phyloP scores from a whole-genome alignment of 78 protist genomes.

The Dictyostelium brefeldianum region DNA sequence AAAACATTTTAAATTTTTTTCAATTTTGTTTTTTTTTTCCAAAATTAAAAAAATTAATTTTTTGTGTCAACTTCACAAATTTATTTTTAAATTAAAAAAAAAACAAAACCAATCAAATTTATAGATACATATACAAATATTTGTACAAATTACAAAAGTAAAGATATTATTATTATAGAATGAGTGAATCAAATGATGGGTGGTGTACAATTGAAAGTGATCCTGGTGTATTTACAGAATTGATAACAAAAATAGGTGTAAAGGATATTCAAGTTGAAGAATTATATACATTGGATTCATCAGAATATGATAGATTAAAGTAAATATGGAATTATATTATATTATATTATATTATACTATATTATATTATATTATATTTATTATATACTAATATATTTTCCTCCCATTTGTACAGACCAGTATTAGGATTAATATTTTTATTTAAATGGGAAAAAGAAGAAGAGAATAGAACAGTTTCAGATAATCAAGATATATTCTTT shows the following conservation, averaged over 20 bases:
- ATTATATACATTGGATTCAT: slow-evolving; percentile 91
- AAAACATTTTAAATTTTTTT: background rate
- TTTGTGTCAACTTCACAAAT: background rate
- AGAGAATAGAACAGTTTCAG: slow-evolving; percentile 32
- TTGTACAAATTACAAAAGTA: no score
- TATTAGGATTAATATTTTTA: slow-evolving; percentile 95
- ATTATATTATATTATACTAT: background rate
- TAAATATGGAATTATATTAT: background rate
- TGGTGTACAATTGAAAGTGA: slow-evolving; percentile 91
- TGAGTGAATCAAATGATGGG: slow-evolving; percentile 39
- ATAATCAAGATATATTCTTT: slow-evolving; percentile 86
- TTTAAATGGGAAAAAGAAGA: slow-evolving; percentile 92
- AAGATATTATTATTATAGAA: no score
- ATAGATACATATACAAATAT: background rate
- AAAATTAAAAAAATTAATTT: no score
- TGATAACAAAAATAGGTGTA: slow-evolving; percentile 93
- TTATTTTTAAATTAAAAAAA: background rate
- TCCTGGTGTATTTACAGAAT: slow-evolving; percentile 97
- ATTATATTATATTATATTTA: background rate
- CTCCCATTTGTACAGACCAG: slow-evolving; percentile 78
- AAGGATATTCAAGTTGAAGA: slow-evolving; percentile 97
- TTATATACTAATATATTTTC: background rate
- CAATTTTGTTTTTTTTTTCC: background rate
- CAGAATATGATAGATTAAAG: slow-evolving; percentile 57
- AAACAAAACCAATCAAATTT: background rate